Evolutionary conservation across 352 stramenopile genomes (phyloP), one percentile per base, ranked within the genome.

Genomic region (Pythium dissotocum): DNA sequence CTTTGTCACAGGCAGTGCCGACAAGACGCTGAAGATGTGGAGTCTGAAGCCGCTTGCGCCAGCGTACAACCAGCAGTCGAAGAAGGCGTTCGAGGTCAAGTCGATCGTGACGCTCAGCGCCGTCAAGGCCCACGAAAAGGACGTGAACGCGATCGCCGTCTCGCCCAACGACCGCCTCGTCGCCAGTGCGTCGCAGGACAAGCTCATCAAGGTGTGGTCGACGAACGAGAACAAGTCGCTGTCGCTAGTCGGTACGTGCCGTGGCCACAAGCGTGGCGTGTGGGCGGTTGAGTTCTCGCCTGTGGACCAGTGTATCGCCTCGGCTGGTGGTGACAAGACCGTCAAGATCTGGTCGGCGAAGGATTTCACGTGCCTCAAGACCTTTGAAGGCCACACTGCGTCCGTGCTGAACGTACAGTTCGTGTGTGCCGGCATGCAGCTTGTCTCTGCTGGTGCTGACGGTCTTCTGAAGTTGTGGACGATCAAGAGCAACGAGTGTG

Each of bases 1-100:
- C 81, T 97, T 96, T 68, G 89, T 99, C 16, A 98, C 95, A n/a
- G 97, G 94, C 13, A 98, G 91, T 65, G 87, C 94, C 32, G 98
- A 99, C 85, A 93, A 97, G 76, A 99, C 98, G 38, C 82, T 99
- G 28, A 99, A 99, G 81, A 85, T 98, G 77, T 99, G 97, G 97
- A 94, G 93, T 63, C 75, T 99, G 21, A 83, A 89, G 79, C 80
- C 73, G 61, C 85, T 92, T 35, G 72, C 77, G 21, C 67, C 56
- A 6, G 62, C 65, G 18, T 91, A 93, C 66, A 70, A 63, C 55
- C 60, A 69, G 14, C 63, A 77, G 70, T 42, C 58, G n/a, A 77
- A 81, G 38, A 82, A 83, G 51, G 35, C 42, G 16, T 54, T 75
- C 16, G 71, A 93, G 56, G 69, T 86, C 71, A 72, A 80, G 55